Percentiles rank a stretch among this genome's conserved stretches.
These are phyloP conservation scores for Lichtheimia hyalospora DNA, from an alignment of 371 early-diverging fungal species.

Conservation along the genomic window DNA sequence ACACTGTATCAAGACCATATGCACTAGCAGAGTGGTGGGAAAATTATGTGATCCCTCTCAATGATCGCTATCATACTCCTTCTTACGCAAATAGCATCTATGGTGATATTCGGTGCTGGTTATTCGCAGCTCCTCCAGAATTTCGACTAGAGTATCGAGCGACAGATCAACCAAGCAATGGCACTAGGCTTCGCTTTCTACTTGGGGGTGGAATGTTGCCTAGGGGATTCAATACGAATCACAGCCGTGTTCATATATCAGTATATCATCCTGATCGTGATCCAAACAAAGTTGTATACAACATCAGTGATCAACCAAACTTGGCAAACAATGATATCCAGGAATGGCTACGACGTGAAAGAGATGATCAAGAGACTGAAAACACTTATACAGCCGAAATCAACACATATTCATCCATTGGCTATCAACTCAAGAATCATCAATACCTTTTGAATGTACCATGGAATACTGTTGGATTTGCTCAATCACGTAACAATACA, in stretches of 20 bases:
- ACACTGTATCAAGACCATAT: not conserved
- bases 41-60: not conserved
- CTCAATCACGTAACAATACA: not conserved
- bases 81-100: not conserved
- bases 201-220: not conserved
- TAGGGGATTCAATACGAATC: not conserved
- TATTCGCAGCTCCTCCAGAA: not conserved
- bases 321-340: not conserved
- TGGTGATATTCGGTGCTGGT: not conserved
- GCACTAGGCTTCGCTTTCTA: not conserved
- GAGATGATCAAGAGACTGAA: not conserved
- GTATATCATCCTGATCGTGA: not conserved
- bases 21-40: not conserved
- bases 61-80: not conserved
- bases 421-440: not conserved
- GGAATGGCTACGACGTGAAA: not conserved
- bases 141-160: not conserved
- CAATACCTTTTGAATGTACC: not conserved
- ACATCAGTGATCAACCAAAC: not conserved
- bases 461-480: constrained; percentile 5
- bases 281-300: not conserved
- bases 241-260: not conserved
- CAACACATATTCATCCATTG: constrained; percentile 1
- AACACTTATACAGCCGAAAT: not conserved
- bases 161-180: not conserved